Evolutionary conservation across 495 filamentous ascomycete species (phyloP), one percentile per base, ranked within the genome.

Genomic region (Lepraria neglecta): DNA sequence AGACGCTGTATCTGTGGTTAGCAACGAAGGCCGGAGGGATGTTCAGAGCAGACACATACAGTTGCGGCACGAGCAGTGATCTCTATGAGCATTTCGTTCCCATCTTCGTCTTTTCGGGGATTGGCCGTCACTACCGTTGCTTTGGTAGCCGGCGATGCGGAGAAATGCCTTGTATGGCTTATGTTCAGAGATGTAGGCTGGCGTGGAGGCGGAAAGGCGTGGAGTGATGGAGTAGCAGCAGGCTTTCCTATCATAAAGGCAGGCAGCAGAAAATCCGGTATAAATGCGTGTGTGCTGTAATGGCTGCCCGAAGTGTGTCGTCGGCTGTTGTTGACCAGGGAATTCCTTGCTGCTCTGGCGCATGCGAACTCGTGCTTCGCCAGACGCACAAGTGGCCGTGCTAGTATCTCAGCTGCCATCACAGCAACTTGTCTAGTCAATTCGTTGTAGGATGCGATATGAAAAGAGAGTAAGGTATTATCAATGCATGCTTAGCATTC

Each of bases 11-110:
- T 55, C 46, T 57, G 68, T 59, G 72, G 68, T 72, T 21, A 59
- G 40, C 51, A 17, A 17, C 19, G 12, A 46, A 44, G 54, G 58
- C 21, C 61, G 47, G 6, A 27, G 51, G 54, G 61, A 51, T 43
- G 15, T 62, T 21, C 33, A 61, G 46, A 51, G 44, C 53, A 33
- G 7, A 57, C 35, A 76, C 81, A 61, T 80, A 92, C 90, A 72
- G 87, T 82, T 35, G 88, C 81, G 28, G 94, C 94, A 46, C 91
- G 80, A 19, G 85, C 80, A 2, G 91, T 94, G 57, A 97, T 92
- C 56, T 83, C 82, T 31, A 97, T 78, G 66, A 75, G 76, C 83
- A 96, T 89, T 44, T 86, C 77, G 44, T 91, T 86, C n/a, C 92
- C 92, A 46, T 90, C 82, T 9, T 91, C 88, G 69, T 87, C 85